Base-by-base conservation (phyloP, 805 yeast species). In the Grigorovia transvaalensis region DNA sequence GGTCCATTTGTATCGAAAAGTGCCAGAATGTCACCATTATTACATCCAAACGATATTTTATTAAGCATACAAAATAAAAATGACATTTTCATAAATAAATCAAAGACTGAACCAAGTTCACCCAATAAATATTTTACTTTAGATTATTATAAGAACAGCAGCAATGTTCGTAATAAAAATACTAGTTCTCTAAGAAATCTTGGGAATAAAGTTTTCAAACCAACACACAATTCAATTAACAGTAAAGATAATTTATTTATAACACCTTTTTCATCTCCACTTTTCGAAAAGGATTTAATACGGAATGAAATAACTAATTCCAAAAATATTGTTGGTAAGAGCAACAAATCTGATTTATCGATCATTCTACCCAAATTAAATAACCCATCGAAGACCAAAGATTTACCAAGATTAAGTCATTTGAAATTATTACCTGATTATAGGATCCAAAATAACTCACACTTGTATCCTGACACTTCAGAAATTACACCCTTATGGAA, bases 401-500 rank as follows among this genome's bases (percentile, higher is more conserved):
- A 33, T 12, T 49, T 68, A 44, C 71, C 71, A n/a, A 59, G 69
- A 3, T 54, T 68, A 17, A 61, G 59, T 50, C 64, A 68, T 51
- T 52, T 68, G 41, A 60, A 65, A 51, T 52, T 68, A 43, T 49
- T 67, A 29, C 68, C 67, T 3, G 59, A 65, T 51, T 65, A 60
- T 9, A 56, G 59, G 19, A 50, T 59, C 7, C 70, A 65, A 52
- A 66, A 65, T 51, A 57, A 60, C 47, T 63, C 71, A 11, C 55
- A 55, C 45, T 51, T 57, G 19, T 68, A 66, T 51, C 71, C 71
- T 11, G 71, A 68, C 48, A 68, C 71, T 2, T 63, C 70, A 15
- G 62, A 60, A 41, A 52, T 47, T 8, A 68, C 70, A 0, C 59
- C 67, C 18, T 42, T 56, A 20, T 67, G 71, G 71, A 64, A 59